phyloP scores from a whole-genome alignment of 176 grass and related monocot genomes.

The Triticum turgidum region DNA sequence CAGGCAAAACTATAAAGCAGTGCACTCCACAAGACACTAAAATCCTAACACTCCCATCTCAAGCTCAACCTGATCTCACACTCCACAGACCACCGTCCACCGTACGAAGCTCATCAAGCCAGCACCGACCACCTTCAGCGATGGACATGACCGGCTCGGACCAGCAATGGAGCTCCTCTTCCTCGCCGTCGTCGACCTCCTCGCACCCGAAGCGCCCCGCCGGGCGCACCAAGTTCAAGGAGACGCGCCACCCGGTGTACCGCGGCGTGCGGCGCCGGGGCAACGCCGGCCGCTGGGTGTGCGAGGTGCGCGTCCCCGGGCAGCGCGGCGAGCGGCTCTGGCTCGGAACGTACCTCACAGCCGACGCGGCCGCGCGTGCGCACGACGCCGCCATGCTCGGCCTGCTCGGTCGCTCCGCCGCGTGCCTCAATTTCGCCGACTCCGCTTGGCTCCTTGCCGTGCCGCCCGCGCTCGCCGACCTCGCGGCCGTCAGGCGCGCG shows the following conservation, averaged over 20 bases:
- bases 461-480: slow-evolving; percentile 21
- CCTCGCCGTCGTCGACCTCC: background rate
- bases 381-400: slow-evolving; percentile 73
- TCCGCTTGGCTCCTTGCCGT: slow-evolving; percentile 47
- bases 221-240: slow-evolving; percentile 78
- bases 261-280: slow-evolving; percentile 66
- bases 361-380: slow-evolving; percentile 61
- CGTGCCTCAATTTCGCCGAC: slow-evolving; percentile 63
- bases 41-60: background rate
- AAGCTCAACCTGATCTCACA: background rate
- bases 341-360: slow-evolving; percentile 74
- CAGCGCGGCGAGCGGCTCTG: slow-evolving; percentile 55
- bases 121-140: background rate
- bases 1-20: slow-evolving; percentile 12
- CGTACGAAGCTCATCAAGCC: background rate
- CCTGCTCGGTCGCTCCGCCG: slow-evolving; percentile 17
- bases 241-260: slow-evolving; percentile 88
- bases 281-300: slow-evolving; percentile 56
- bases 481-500: slow-evolving; percentile 31
- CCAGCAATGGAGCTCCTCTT: slow-evolving; percentile 25
- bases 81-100: background rate
- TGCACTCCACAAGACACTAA: background rate
- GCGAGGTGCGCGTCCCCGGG: slow-evolving; percentile 67
- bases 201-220: slow-evolving; percentile 51
- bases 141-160: slow-evolving; percentile 24